Evolutionary conservation across 2,329 filamentous ascomycete genomes (phyloP).

Genomic region (Neospermospora avenae): DNA sequence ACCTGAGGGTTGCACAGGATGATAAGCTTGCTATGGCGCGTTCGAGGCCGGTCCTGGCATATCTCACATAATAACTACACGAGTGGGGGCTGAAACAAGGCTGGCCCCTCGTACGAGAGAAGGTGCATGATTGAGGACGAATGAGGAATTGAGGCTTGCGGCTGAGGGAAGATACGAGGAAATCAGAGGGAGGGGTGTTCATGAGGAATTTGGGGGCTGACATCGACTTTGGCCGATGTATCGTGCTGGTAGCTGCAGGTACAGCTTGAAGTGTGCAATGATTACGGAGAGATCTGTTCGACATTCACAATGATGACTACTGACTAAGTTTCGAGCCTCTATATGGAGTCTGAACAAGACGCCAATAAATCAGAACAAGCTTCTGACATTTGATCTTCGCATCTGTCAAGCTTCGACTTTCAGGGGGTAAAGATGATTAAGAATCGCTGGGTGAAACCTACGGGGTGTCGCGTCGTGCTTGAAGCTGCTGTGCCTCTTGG

Average conservation of each 20-base stretch:
- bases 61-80: neutral
- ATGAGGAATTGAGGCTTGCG: neutral
- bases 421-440: neutral
- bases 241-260: no score
- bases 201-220: neutral
- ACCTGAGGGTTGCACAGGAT: neutral
- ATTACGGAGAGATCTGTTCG: no score
- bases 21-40: slow-evolving; percentile 1
- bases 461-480: neutral
- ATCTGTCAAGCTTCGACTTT: neutral
- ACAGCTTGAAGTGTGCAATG: no score
- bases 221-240: neutral
- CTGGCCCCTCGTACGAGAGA: slow-evolving; percentile 11
- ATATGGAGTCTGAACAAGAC: no score
- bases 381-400: neutral
- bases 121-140: neutral
- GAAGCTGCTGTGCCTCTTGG: neutral
- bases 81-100: slow-evolving; percentile 15
- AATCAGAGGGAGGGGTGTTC: neutral
- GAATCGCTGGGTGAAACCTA: neutral
- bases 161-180: neutral
- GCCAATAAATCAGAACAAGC: no score
- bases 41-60: slow-evolving; percentile 6
- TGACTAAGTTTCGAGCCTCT: no score
- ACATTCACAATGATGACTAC: no score